Evolutionary conservation across 306 rosid genomes (phyloP), one percentile per base, ranked within the genome.

Genomic region (Macrotyloma uniflorum): DNA sequence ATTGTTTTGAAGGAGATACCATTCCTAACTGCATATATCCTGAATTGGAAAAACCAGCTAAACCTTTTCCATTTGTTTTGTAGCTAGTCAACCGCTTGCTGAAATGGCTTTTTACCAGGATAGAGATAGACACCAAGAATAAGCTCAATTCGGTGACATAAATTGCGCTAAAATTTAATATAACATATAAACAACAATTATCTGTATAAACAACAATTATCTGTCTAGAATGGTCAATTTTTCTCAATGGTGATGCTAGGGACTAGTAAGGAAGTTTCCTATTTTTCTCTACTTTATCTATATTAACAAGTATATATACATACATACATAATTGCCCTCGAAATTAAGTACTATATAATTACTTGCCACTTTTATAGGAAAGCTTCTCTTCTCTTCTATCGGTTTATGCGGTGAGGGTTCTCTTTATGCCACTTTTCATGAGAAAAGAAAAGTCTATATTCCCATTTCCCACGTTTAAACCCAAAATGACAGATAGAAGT

Each of bases 1-100:
- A 83, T 88, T 85, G 85, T 87, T 88, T 66, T 87, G 87, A 85
- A 81, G 79, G 87, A 81, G 90, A 87, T 87, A 84, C 87, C 89
- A 83, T 87, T 81, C 87, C 89, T 82, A 70, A 76, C 24, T 67
- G 78, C 45, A 79, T 45, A 47, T 70, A 45, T 47, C 68, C 72
- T 78, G 61, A 50, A 47, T 80, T 81, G 71, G 57, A 80, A 67
- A 77, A 63, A 10, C 28, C 72, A 79, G 58, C 33, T 70, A 63
- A 23, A 40, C n/a, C 50, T 24, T 59, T 71, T 46, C 71, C 65
- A 65, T 66, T 64, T 72, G 76, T 36, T 72, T 65, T 72, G 54
- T 49, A 42, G 65, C 76, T 80, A 79, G 86, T 84, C 88, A 84
- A 82, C 82, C 71, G 26, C 73, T 76, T 77, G 38, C 58, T 62